These are phyloP conservation scores for Fraxinus americana DNA, from an alignment of 257 asterid genomes.

Conservation along the genomic window DNA sequence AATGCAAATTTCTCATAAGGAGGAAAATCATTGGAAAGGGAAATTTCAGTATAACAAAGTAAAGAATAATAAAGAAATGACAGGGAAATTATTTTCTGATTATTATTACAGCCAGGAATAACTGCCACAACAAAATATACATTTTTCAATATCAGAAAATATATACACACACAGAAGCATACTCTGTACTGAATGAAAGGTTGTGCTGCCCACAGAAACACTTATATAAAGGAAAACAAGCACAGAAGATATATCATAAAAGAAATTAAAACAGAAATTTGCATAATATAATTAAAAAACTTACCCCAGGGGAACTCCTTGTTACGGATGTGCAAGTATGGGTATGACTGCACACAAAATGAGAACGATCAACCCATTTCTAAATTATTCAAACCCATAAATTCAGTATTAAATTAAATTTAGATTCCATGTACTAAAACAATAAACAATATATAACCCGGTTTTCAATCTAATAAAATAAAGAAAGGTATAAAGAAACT, in stretches of 20 bases:
- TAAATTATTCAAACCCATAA: constrained; percentile 1
- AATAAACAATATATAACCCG: not conserved
- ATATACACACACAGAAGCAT: not conserved
- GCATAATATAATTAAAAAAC: constrained; percentile 1
- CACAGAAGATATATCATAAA: not conserved
- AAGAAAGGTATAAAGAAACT: constrained; percentile 23
- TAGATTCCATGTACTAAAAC: not conserved
- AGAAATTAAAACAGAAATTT: not conserved
- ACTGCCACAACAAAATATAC: constrained; percentile 9
- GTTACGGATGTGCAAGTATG: constrained; percentile 74
- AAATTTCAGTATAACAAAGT: too few relatives aligned
- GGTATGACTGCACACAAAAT: constrained; percentile 55
- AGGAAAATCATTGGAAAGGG: too few relatives aligned
- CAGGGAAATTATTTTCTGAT: too few relatives aligned
- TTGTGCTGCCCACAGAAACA: not conserved
- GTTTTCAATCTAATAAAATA: not conserved
- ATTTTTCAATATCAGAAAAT: not conserved
- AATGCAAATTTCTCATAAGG: too few relatives aligned
- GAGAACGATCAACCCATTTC: not conserved
- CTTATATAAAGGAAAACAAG: not conserved
- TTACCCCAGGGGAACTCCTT: constrained; percentile 95
- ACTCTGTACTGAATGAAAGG: not conserved
- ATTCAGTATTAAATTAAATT: not conserved
- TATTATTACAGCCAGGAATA: constrained; percentile 7
- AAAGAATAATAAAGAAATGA: too few relatives aligned